phyloP scores from a whole-genome alignment of 2,329 filamentous ascomycete species.

The Boeremia exigua region DNA sequence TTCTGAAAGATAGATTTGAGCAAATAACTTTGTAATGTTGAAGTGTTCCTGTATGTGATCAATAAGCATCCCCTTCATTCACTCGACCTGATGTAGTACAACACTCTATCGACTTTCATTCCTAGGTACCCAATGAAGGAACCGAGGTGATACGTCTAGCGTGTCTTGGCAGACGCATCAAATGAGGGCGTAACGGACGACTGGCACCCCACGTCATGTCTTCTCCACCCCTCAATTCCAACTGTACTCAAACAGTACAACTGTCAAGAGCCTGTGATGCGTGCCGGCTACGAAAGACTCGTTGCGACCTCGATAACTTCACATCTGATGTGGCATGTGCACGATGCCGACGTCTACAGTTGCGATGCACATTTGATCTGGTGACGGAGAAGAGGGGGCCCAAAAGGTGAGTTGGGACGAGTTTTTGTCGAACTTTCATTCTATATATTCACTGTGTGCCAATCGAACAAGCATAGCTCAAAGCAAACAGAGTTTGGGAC shows the following conservation, averaged over 20 bases:
- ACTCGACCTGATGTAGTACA: too few species aligned
- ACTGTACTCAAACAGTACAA: neutral
- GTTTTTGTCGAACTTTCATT: too few species aligned
- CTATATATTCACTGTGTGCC: too few species aligned
- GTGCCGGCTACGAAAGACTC: neutral
- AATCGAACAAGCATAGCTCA: too few species aligned
- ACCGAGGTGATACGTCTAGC: neutral
- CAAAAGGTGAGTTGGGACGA: neutral
- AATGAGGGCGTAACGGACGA: neutral
- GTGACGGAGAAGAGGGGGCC: neutral
- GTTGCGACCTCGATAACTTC: neutral
- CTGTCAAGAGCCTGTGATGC: neutral
- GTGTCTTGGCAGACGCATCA: neutral
- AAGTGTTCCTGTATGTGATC: too few species aligned
- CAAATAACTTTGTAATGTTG: too few species aligned
- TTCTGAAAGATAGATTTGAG: too few species aligned
- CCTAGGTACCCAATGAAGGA: too few species aligned
- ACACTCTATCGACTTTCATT: too few species aligned
- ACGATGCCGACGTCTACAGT: neutral
- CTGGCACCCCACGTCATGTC: conserved; percentile 19
- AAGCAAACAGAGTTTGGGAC: neutral
- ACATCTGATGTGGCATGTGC: neutral
- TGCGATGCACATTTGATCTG: neutral
- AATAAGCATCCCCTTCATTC: too few species aligned
- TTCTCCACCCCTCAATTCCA: neutral